Evolutionary conservation across 768 basidiomycete genomes (phyloP).

Genomic region (Lactifluus subvellereus): DNA sequence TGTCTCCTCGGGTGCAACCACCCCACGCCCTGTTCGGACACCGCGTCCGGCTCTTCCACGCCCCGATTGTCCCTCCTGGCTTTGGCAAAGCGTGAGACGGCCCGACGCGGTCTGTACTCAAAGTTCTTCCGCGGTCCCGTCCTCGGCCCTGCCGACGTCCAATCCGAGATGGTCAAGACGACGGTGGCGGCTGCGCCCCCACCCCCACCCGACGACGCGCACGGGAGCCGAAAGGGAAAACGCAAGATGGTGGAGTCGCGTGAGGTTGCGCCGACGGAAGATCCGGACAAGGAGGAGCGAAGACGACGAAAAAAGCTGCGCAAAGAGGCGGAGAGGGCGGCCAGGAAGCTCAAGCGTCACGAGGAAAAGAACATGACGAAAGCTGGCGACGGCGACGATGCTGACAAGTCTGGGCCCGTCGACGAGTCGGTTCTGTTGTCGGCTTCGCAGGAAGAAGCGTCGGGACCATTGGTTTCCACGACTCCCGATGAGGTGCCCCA

Average conservation of each 20-base stretch:
- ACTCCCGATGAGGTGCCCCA: background rate
- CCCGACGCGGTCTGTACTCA: constrained; percentile 68
- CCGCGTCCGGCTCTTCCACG: constrained; percentile 24
- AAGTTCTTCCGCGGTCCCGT: constrained; percentile 76
- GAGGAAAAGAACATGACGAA: constrained; percentile 11
- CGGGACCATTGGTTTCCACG: background rate
- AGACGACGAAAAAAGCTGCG: constrained; percentile 12
- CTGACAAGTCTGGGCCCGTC: background rate
- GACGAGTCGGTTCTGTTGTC: background rate
- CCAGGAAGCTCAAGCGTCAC: constrained; percentile 16
- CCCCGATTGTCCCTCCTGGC: constrained; percentile 49
- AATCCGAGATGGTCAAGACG: constrained; percentile 12
- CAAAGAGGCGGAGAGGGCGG: constrained; percentile 23
- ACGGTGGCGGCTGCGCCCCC: background rate
- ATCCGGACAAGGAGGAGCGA: constrained; percentile 10
- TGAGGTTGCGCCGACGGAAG: background rate
- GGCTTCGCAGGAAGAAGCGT: background rate
- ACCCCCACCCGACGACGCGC: background rate
- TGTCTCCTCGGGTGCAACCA: constrained; percentile 35
- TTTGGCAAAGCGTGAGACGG: constrained; percentile 72
- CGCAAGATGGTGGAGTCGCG: background rate
- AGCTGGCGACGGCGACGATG: background rate
- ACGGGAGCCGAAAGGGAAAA: constrained; percentile 7
- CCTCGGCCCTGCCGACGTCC: constrained; percentile 43
- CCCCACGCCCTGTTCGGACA: constrained; percentile 39